phyloP scores from a whole-genome alignment of 495 filamentous ascomycete species.

The Astrothelium subdiscretum region DNA sequence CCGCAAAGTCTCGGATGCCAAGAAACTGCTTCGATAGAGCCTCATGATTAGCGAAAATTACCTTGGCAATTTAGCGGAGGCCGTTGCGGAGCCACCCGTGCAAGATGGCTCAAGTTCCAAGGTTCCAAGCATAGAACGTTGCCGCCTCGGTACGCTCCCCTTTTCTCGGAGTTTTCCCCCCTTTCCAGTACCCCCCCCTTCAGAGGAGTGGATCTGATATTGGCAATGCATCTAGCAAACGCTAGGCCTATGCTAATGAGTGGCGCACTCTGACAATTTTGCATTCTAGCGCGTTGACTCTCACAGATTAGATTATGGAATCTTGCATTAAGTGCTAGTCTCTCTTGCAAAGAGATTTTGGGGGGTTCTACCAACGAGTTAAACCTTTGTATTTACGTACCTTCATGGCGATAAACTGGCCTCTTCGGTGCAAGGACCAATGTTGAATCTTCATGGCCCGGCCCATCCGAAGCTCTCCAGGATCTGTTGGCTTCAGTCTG shows the following conservation, averaged over 20 bases:
- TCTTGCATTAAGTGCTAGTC: too few relatives aligned
- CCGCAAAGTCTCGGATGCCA: neutral
- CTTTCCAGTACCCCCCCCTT: too few relatives aligned
- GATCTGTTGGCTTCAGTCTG: neutral
- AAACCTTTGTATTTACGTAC: too few relatives aligned
- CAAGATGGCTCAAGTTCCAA: too few relatives aligned
- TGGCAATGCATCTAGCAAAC: neutral
- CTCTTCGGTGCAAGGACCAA: too few relatives aligned
- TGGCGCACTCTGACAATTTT: neutral
- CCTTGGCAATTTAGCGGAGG: neutral
- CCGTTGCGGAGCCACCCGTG: neutral
- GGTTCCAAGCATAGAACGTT: neutral
- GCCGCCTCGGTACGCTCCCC: too few relatives aligned
- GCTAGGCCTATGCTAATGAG: neutral
- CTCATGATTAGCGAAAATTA: neutral
- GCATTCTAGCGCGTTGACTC: too few relatives aligned
- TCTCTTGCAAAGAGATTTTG: too few relatives aligned
- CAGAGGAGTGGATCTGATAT: too few relatives aligned
- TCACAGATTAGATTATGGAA: neutral
- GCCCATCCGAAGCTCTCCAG: neutral
- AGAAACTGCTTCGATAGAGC: neutral
- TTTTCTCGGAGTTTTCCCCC: too few relatives aligned
- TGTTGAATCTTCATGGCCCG: neutral
- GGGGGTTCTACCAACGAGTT: too few relatives aligned
- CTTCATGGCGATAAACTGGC: too few relatives aligned